Conservation (phyloP, 163 green algal species). For the Prototheca cutis region DNA sequence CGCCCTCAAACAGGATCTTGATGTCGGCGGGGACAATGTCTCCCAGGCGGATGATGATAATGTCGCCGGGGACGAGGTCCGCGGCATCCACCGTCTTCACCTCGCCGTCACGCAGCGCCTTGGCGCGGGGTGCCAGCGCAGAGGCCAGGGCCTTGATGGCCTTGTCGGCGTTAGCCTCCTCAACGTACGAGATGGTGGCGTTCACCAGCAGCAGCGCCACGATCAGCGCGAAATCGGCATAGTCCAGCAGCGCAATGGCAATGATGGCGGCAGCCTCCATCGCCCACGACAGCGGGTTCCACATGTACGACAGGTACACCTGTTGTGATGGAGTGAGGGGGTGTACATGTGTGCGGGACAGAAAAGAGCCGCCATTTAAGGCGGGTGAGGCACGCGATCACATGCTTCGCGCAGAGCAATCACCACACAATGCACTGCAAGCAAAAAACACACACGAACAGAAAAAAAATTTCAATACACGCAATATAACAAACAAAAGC, state of each 20-base stretch:
- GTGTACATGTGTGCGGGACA: not conserved
- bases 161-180: conserved; percentile 70
- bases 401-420: too few species aligned
- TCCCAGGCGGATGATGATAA: conserved; percentile 64
- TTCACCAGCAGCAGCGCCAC: conserved; percentile 42
- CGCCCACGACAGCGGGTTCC: conserved; percentile 72
- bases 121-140: conserved; percentile 50
- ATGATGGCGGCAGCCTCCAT: conserved; percentile 82
- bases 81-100: conserved; percentile 27
- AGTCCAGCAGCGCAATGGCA: conserved; percentile 62
- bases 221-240: conserved; percentile 48
- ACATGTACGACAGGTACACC: conserved; percentile 44
- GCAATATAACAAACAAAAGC: too few species aligned
- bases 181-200: conserved; percentile 62
- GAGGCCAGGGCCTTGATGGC: conserved; percentile 70
- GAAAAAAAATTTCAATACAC: too few species aligned
- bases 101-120: conserved; percentile 48
- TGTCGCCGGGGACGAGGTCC: conserved; percentile 64
- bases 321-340: not conserved
- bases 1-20: conserved; percentile 60
- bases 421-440: too few species aligned
- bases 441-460: too few species aligned
- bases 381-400: too few species aligned
- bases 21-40: conserved; percentile 75
- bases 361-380: too few species aligned